These are phyloP conservation scores for Groenewaldozyma tartarivorans DNA, from an alignment of 805 yeast species.

Conservation along the genomic window DNA sequence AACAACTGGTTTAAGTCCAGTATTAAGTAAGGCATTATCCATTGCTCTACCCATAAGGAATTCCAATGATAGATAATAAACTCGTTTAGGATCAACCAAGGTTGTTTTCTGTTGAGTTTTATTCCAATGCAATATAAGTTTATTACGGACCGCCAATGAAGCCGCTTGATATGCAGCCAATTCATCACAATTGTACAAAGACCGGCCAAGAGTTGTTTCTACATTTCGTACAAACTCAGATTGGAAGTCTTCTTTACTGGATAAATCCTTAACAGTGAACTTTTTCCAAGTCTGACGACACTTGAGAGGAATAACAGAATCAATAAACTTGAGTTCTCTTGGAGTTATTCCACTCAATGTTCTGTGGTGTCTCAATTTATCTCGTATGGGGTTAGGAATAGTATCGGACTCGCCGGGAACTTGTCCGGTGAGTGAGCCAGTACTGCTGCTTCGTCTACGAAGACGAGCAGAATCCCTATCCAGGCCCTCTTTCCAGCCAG, in stretches of 20 bases:
- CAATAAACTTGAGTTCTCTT: constrained; percentile 75
- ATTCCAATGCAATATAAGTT: constrained; percentile 79
- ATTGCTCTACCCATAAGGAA: constrained; percentile 91
- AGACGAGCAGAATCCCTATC: too few species aligned
- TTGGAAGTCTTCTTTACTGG: constrained; percentile 50
- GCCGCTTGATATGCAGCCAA: constrained; percentile 91
- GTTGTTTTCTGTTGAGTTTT: constrained; percentile 88
- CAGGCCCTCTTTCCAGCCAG: too few species aligned
- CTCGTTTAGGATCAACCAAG: constrained; percentile 70
- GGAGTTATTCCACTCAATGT: constrained; percentile 88
- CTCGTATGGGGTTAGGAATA: constrained; percentile 3
- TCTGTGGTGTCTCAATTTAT: constrained; percentile 32
- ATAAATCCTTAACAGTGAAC: constrained; percentile 46
- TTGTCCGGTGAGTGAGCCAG: background rate
- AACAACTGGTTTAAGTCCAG: constrained; percentile 55
- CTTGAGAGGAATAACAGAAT: constrained; percentile 68
- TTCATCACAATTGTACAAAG: constrained; percentile 83
- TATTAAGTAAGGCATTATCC: constrained; percentile 86
- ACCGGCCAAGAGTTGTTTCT: constrained; percentile 85
- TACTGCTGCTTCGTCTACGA: background rate
- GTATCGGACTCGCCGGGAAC: background rate
- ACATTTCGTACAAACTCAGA: constrained; percentile 70
- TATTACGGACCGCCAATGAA: constrained; percentile 68
- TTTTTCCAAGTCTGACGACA: constrained; percentile 73
- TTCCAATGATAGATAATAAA: constrained; percentile 79